Percentiles rank a stretch among this genome's conserved stretches.
Conservation (phyloP, 2,329 filamentous ascomycete genomes). For the Pezicula radicicola region DNA sequence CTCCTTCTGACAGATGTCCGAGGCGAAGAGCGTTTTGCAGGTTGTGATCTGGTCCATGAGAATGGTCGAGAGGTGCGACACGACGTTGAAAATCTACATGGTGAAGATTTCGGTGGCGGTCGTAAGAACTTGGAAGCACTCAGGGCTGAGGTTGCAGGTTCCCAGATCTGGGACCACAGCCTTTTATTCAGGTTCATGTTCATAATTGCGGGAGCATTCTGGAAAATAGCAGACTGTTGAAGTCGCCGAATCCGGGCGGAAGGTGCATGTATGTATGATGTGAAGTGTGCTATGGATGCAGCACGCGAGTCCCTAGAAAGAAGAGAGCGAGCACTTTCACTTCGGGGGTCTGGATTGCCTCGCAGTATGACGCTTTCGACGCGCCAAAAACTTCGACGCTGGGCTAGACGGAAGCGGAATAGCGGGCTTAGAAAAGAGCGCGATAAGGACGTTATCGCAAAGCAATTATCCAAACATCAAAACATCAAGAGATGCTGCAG, state of each 20-base stretch:
- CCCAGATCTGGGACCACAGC: constrained; percentile 41
- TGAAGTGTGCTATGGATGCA: neutral
- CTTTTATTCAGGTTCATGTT: constrained; percentile 41
- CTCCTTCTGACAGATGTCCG: constrained; percentile 39
- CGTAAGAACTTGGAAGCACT: constrained; percentile 11
- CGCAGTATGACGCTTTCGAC: too few species aligned
- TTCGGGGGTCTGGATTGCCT: too few species aligned
- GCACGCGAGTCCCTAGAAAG: constrained; percentile 1
- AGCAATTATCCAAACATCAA: too few species aligned
- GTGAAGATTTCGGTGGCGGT: constrained; percentile 8
- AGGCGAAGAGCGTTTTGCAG: constrained; percentile 32
- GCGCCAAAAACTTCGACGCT: too few species aligned
- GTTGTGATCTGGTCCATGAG: constrained; percentile 13
- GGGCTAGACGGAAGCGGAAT: too few species aligned
- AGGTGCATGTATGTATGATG: neutral
- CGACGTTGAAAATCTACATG: constrained; percentile 6
- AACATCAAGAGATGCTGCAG: too few species aligned
- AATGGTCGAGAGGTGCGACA: constrained; percentile 11
- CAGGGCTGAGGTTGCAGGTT: constrained; percentile 18
- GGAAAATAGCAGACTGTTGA: constrained; percentile 27
- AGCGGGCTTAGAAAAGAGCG: too few species aligned
- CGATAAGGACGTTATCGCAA: too few species aligned
- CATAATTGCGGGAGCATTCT: constrained; percentile 43
- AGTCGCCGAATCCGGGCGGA: constrained; percentile 11
- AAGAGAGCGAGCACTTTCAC: neutral